A percentile compares a stretch with the other conserved stretches of the same genome.
Evolutionary conservation across 345 rosid genomes (phyloP).

Genomic region (Boechera stricta): DNA sequence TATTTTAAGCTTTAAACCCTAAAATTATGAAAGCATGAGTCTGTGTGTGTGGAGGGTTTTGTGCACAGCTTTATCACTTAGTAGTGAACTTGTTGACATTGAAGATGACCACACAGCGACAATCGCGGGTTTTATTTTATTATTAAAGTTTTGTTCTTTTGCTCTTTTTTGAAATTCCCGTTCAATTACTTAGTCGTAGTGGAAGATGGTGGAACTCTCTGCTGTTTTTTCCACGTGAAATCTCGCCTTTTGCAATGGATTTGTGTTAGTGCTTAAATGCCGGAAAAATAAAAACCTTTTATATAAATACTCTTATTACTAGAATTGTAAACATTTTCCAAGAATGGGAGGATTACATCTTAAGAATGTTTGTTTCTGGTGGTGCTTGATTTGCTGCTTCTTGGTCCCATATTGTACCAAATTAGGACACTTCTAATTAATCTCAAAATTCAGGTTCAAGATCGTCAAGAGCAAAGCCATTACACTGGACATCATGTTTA

Average conservation of each 20-base stretch:
- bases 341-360: conserved; percentile 6
- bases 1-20: conserved; percentile 24
- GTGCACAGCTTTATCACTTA: conserved; percentile 28
- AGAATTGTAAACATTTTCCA: not conserved
- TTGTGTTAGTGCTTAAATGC: conserved; percentile 34
- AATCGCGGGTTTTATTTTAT: conserved; percentile 34
- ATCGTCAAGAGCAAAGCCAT: conserved; percentile 83
- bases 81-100: conserved; percentile 16
- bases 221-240: conserved; percentile 46
- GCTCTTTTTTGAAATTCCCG: conserved; percentile 15
- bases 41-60: conserved; percentile 34
- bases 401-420: conserved; percentile 8
- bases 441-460: conserved; percentile 67
- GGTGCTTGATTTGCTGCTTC: conserved; percentile 20
- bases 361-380: conserved; percentile 34
- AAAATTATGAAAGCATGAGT: conserved; percentile 12
- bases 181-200: conserved; percentile 29
- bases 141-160: conserved; percentile 33
- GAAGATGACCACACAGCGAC: conserved; percentile 44
- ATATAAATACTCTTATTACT: not conserved
- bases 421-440: conserved; percentile 3
- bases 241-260: conserved; percentile 41
- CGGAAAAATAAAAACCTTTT: not conserved
- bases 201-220: conserved; percentile 45
- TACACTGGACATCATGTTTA: conserved; percentile 96